These are phyloP conservation scores for Scleroderma citrinum DNA, from an alignment of 768 basidiomycete species.

Conservation along the genomic window DNA sequence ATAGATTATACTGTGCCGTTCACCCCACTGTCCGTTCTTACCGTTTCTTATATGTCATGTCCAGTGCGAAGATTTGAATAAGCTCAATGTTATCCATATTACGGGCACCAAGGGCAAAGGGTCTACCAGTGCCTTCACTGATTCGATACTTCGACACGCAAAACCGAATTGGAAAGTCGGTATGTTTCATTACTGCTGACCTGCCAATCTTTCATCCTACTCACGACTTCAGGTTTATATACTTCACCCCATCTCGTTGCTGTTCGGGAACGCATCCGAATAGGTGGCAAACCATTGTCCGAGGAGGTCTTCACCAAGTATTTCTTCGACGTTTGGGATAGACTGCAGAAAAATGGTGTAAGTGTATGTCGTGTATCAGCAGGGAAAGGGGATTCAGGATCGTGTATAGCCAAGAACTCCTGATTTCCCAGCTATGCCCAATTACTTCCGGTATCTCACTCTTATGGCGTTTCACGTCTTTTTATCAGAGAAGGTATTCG, in stretches of 20 bases:
- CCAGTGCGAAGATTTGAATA: conserved; percentile 78
- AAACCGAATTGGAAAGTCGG: conserved; percentile 78
- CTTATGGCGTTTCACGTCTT: conserved; percentile 91
- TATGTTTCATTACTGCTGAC: conserved; percentile 28
- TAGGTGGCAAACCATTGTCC: conserved; percentile 88
- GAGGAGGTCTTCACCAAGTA: conserved; percentile 85
- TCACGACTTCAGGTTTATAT: conserved; percentile 63
- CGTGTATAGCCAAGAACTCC: conserved; percentile 37
- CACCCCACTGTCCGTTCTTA: background rate
- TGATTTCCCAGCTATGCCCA: conserved; percentile 67
- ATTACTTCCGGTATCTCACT: conserved; percentile 92
- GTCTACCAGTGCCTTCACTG: conserved; percentile 90
- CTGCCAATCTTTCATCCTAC: background rate
- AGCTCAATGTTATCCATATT: conserved; percentile 89
- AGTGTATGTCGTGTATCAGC: conserved; percentile 7
- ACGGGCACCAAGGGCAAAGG: conserved; percentile 99
- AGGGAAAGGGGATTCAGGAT: conserved; percentile 1
- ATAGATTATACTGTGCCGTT: conserved; percentile 78
- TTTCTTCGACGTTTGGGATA: conserved; percentile 97
- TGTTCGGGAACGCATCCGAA: conserved; percentile 93
- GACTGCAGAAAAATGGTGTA: conserved; percentile 63
- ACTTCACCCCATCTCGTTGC: conserved; percentile 96
- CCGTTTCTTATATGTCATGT: conserved; percentile 8
- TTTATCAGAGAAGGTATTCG: conserved; percentile 53
- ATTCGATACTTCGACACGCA: conserved; percentile 73